A percentile compares a stretch with the other conserved stretches of the same genome.
Conservation (phyloP, 768 basidiomycete species). For the Boletus eberwhitei region DNA sequence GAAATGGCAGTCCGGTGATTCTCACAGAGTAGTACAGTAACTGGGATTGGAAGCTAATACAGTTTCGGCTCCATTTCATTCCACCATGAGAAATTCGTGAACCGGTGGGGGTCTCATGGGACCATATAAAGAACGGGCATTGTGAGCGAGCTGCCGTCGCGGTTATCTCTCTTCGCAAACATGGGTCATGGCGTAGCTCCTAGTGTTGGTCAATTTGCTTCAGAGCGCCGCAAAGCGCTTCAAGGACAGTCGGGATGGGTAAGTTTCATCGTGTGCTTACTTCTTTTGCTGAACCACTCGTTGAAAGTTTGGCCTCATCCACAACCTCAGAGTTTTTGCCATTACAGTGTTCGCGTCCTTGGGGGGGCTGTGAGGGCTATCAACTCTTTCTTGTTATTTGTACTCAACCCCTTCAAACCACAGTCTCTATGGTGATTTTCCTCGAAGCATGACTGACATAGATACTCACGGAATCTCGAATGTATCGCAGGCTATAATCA, state of each 20-base stretch:
- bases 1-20: background rate
- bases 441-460: slow-evolving; percentile 4
- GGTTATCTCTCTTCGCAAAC: background rate
- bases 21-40: too few relatives aligned
- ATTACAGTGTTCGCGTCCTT: slow-evolving; percentile 77
- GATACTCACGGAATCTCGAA: background rate
- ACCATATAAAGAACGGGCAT: background rate
- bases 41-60: background rate
- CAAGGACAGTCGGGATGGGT: slow-evolving; percentile 70
- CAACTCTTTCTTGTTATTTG: background rate
- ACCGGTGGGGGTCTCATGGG: background rate
- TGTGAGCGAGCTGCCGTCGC: background rate
- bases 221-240: slow-evolving; percentile 49
- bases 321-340: slow-evolving; percentile 61
- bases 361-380: slow-evolving; percentile 60
- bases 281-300: background rate
- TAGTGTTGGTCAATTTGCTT: slow-evolving; percentile 30
- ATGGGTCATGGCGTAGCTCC: slow-evolving; percentile 47
- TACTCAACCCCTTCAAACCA: slow-evolving; percentile 3
- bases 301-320: slow-evolving; percentile 52
- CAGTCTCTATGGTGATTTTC: slow-evolving; percentile 58
- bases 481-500: slow-evolving; percentile 57
- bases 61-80: background rate
- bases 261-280: slow-evolving; percentile 11
- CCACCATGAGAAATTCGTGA: slow-evolving; percentile 1